Percentiles rank a stretch among this genome's conserved stretches.
Conservation (phyloP, 1,284 basidiomycete species). For the Boletus semigastroideus region DNA sequence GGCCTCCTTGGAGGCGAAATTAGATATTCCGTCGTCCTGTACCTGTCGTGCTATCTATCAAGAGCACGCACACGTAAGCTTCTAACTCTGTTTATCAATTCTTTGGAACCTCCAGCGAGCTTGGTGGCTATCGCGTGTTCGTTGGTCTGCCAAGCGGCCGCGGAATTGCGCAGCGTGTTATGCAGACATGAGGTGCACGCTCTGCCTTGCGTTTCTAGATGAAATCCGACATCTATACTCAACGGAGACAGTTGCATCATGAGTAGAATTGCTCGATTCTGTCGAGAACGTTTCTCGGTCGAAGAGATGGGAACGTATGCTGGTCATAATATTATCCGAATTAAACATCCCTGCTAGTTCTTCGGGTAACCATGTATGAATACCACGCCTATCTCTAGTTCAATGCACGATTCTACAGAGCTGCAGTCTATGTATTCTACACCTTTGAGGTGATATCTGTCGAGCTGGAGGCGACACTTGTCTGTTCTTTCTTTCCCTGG, state of each 20-base stretch:
- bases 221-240: slow-evolving; percentile 13
- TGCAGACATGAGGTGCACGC: slow-evolving; percentile 14
- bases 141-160: slow-evolving; percentile 13
- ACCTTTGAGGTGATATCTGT: slow-evolving; percentile 10
- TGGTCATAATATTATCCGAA: slow-evolving; percentile 1
- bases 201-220: slow-evolving; percentile 11
- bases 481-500: slow-evolving; percentile 21
- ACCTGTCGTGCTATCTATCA: neutral
- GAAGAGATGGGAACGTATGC: neutral
- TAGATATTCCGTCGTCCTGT: slow-evolving; percentile 2
- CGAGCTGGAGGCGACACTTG: slow-evolving; percentile 2
- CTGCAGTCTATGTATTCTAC: slow-evolving; percentile 12
- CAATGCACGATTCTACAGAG: slow-evolving; percentile 9
- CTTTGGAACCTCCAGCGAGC: slow-evolving; percentile 10
- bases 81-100: slow-evolving; percentile 7
- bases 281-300: neutral
- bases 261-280: neutral
- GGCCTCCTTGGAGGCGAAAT: no score
- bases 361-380: neutral
- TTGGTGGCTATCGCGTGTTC: slow-evolving; percentile 21
- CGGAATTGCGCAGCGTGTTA: slow-evolving; percentile 24
- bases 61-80: slow-evolving; percentile 5
- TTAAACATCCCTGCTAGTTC: neutral
- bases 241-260: slow-evolving; percentile 1
- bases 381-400: slow-evolving; percentile 5